These are phyloP conservation scores for Coniella vitis DNA, from an alignment of 2,329 filamentous ascomycete genomes.

Conservation along the genomic window DNA sequence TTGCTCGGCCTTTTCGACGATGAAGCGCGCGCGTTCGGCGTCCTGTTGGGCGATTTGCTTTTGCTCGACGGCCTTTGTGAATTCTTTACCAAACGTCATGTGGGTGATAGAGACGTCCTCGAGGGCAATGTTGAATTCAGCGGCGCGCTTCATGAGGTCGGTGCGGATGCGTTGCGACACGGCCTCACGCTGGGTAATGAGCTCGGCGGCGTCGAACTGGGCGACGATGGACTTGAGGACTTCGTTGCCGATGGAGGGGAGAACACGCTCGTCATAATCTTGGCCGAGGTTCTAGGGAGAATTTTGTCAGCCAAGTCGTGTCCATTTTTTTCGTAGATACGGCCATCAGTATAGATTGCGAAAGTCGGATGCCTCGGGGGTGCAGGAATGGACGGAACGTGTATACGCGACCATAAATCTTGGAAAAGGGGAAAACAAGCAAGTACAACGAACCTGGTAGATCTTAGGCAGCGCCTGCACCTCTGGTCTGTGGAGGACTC, in stretches of 20 bases:
- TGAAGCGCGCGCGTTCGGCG: constrained; percentile 92
- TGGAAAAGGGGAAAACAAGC: not conserved
- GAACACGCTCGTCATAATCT: constrained; percentile 97
- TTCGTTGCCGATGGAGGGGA: constrained; percentile 98
- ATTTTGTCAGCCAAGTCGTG: constrained; percentile 3
- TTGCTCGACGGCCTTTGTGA: constrained; percentile 97
- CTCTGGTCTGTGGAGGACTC: constrained; percentile 90
- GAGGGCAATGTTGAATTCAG: constrained; percentile 97
- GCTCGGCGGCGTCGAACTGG: constrained; percentile 96
- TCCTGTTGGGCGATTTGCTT: constrained; percentile 99
- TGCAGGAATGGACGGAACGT: constrained; percentile 1
- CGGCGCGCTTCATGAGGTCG: constrained; percentile 85
- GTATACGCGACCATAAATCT: too few relatives aligned
- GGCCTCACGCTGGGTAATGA: constrained; percentile 97
- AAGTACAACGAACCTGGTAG: constrained; percentile 68
- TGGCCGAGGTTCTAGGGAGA: constrained; percentile 77
- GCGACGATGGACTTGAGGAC: constrained; percentile 97
- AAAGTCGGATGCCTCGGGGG: not conserved
- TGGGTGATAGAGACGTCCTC: constrained; percentile 99
- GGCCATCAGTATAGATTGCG: not conserved
- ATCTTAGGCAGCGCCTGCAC: constrained; percentile 92
- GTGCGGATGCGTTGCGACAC: constrained; percentile 90
- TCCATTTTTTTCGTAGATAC: too few relatives aligned
- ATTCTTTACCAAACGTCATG: constrained; percentile 99
- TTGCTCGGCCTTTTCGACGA: constrained; percentile 98